Evolutionary conservation across 495 filamentous ascomycete species (phyloP), one percentile per base, ranked within the genome.

Genomic region (Neurospora intermedia): DNA sequence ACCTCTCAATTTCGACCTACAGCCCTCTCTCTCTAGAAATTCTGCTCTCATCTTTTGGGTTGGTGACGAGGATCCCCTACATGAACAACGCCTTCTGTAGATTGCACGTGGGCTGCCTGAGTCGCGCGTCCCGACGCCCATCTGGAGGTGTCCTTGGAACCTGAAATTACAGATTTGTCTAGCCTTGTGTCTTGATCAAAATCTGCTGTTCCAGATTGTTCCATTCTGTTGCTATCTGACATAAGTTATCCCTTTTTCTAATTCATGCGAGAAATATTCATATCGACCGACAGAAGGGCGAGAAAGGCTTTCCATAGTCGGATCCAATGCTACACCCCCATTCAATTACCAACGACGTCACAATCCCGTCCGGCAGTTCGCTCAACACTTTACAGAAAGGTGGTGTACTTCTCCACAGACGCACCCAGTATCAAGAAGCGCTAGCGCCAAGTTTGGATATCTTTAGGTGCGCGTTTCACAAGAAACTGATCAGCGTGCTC

Each of bases 101-200:
- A 59, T 59, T 59, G 31, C 11, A 59, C 23, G 27, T 31, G 20
- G 48, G 48, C 23, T 59, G 48, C 20, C 23, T 31, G 48, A 59
- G 48, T 59, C 23, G 48, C 31, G 48, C 23, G 23, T 31, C 11
- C 48, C 48, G 10, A 59, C 20, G 48, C 23, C 46, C 48, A 16
- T 59, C 48, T 13, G 23, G 7, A 31, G 1, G 27, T 31, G 27
- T 31, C 48, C 23, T 16, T 59, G 23, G 48, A 59, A 42, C 48
- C 20, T 73, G 74, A 78, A 48, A 78, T 76, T 77, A 69, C 73
- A 41, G 72, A 69, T 69, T 69, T 48, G 27, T 43, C 69, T 69
- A 69, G 27, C 20, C 73, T 73, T 40, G 31, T 62, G 27, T 75
- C 72, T 42, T 72, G 73, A 43, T 48, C n/a, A 20, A 48, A 23